A percentile compares a stretch with the other conserved stretches of the same genome.
Evolutionary conservation across 768 basidiomycete genomes (phyloP).

Genomic region (Pleurotus platypus): DNA sequence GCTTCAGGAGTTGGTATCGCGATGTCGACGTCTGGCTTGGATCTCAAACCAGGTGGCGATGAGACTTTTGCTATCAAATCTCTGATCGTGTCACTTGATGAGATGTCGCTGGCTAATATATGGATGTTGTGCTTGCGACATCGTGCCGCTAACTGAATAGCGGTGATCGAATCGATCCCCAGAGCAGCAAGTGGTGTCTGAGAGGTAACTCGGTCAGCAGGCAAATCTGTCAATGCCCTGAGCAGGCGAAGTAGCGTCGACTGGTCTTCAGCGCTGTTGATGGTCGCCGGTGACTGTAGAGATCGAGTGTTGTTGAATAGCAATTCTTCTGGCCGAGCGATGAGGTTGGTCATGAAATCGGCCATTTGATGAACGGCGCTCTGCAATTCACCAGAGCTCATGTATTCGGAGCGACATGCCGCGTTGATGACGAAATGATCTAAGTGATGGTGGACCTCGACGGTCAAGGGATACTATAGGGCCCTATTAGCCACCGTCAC

Average conservation of each 20-base stretch:
- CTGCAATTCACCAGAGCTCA: constrained; percentile 21
- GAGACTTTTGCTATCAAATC: constrained; percentile 21
- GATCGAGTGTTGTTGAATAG: background rate
- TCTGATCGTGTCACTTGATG: constrained; percentile 34
- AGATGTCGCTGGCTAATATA: constrained; percentile 33
- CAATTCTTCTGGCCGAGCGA: constrained; percentile 11
- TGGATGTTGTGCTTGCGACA: constrained; percentile 32
- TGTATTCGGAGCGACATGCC: constrained; percentile 28
- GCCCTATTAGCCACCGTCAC: background rate
- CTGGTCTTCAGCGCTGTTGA: background rate
- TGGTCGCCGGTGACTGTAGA: constrained; percentile 8
- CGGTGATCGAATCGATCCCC: constrained; percentile 49
- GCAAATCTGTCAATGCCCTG: constrained; percentile 20
- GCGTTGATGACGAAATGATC: constrained; percentile 29
- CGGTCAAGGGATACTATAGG: constrained; percentile 38
- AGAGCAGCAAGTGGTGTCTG: constrained; percentile 34
- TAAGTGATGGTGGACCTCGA: constrained; percentile 33
- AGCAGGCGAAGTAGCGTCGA: constrained; percentile 13
- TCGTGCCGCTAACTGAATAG: constrained; percentile 39
- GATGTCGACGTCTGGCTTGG: background rate
- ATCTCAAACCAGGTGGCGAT: background rate
- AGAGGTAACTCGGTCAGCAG: constrained; percentile 23
- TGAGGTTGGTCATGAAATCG: constrained; percentile 12
- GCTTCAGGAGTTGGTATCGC: constrained; percentile 15
- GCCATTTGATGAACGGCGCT: constrained; percentile 16